Evolutionary conservation across 75 land plant genomes (phyloP), one percentile per base, ranked within the genome.

Genomic region (Pinus albicaulis): DNA sequence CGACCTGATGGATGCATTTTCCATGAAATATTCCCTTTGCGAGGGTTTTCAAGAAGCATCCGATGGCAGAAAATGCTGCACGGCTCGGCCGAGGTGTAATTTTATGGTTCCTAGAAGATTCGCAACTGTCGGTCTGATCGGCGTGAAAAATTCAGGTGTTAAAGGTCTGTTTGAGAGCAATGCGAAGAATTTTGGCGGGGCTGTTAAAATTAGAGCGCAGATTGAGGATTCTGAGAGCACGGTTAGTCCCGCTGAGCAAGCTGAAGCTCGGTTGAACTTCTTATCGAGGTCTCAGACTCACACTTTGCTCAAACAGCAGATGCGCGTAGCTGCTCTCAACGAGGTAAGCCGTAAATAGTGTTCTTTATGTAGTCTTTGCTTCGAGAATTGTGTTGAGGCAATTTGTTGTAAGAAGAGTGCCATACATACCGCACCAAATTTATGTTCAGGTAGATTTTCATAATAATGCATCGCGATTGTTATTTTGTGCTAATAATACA

Each of bases 281-380:
- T 68, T 82, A 11, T 78, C 88, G 11, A 73, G 88, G 71, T 83
- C 74, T 56, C 86, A 89, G 75, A 84, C 84, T 2, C 84, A 89
- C 57, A 82, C 84, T 25, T 57, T 87, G n/a, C 71, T 89, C 76
- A 89, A 89, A 74, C 89, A 87, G 62, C 89, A 84, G 74, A 65
- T 87, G 89, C 82, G 81, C 57, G 86, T 89, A 62, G 89, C 91
- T 13, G 89, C 86, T 6, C 80, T 75, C 76, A 82, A 82, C 44
- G 90, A 88, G 90, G 90, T 87, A 22, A 11, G 74, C 15, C 55
- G 11, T 10, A 48, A 48, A 48, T 48, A 10, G 53, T 8, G 53
- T 48, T 48, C 4, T 38, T 48, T 48, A 48, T 48, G 12, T 48
- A 48, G 53, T 48, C 11, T 48, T 8, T 48, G 53, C 53, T 48